These are phyloP conservation scores for Paecilomyces fulvus DNA, from an alignment of 2,329 filamentous ascomycete species.

Conservation along the genomic window DNA sequence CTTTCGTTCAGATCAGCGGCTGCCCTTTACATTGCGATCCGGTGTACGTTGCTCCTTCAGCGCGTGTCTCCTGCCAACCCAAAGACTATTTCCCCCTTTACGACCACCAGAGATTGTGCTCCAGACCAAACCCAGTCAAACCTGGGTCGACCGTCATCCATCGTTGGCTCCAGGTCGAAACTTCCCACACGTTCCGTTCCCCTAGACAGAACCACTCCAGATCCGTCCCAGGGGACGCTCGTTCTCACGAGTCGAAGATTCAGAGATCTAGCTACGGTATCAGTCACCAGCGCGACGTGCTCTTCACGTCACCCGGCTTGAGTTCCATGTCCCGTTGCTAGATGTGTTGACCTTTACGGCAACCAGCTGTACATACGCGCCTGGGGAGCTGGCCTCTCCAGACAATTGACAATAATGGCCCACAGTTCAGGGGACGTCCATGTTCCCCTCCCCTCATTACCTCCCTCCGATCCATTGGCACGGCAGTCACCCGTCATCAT, in stretches of 20 bases:
- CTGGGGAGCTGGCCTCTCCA: conserved; percentile 37
- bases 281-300: background rate
- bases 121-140: background rate
- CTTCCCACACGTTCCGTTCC: background rate
- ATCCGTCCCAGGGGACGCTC: background rate
- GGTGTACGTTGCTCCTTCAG: background rate
- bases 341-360: background rate
- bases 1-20: background rate
- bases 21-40: background rate
- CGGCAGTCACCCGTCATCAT: conserved; percentile 16
- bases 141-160: background rate
- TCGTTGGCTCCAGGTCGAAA: background rate
- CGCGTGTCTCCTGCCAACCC: background rate
- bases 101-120: background rate
- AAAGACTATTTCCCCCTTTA: background rate
- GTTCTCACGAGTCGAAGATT: background rate
- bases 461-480: conserved; percentile 10
- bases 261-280: background rate
- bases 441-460: conserved; percentile 11
- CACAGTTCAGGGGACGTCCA: conserved; percentile 13
- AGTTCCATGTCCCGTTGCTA: background rate
- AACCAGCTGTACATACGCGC: conserved; percentile 13
- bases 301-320: background rate
- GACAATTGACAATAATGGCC: conserved; percentile 21
- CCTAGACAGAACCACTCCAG: background rate